A percentile compares a stretch with the other conserved stretches of the same genome.
Conservation (phyloP, 1,139 yeast species). For the Candida smagusa region DNA sequence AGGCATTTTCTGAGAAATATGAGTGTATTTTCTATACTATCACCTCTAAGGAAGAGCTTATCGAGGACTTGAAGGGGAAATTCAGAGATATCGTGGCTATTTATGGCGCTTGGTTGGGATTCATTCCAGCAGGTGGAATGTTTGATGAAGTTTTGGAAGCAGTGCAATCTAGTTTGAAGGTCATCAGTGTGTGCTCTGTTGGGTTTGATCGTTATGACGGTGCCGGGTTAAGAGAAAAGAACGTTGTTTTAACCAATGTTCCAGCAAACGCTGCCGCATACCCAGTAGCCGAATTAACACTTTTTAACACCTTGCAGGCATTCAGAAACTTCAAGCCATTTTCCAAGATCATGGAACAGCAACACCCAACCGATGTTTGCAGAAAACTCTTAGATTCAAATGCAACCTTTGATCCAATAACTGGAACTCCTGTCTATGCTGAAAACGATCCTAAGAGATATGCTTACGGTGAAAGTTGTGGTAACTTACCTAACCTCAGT, state of each 20-base stretch:
- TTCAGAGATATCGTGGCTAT: slow-evolving; percentile 50
- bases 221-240: slow-evolving; percentile 30
- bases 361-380: slow-evolving; percentile 37
- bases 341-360: slow-evolving; percentile 33
- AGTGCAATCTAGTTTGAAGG: slow-evolving; percentile 51
- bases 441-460: not conserved
- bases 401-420: slow-evolving; percentile 29
- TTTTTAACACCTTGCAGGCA: slow-evolving; percentile 55
- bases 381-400: slow-evolving; percentile 35
- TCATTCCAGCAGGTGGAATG: slow-evolving; percentile 49
- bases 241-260: slow-evolving; percentile 61
- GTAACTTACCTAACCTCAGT: slow-evolving; percentile 33
- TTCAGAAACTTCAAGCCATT: slow-evolving; percentile 60
- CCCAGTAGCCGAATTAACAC: slow-evolving; percentile 78
- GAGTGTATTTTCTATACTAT: slow-evolving; percentile 18
- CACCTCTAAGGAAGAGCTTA: slow-evolving; percentile 17
- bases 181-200: slow-evolving; percentile 65
- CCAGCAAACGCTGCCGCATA: slow-evolving; percentile 60
- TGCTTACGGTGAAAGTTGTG: slow-evolving; percentile 26
- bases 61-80: slow-evolving; percentile 29
- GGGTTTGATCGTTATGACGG: slow-evolving; percentile 66
- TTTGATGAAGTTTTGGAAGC: slow-evolving; percentile 42
- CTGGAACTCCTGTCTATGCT: slow-evolving; percentile 23
- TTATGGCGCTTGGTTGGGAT: slow-evolving; percentile 65
- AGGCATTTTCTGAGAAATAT: slow-evolving; percentile 15